A percentile compares a stretch with the other conserved stretches of the same genome.
These are phyloP conservation scores for Rhizopus arrhizus DNA, from an alignment of 371 early-diverging fungal species.

Conservation along the genomic window DNA sequence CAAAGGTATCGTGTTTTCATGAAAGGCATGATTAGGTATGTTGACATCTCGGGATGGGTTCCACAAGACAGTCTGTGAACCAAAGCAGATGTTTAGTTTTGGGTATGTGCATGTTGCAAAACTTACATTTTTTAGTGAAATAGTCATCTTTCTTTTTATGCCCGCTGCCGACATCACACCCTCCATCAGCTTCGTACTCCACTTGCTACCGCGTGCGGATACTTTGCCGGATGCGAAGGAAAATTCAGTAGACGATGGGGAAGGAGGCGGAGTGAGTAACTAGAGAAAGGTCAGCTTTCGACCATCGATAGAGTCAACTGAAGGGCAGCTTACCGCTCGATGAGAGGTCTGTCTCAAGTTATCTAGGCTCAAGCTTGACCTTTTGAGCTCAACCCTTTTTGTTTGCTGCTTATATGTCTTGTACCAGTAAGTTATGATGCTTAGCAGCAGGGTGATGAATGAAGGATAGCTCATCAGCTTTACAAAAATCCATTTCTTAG, in stretches of 20 bases:
- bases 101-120: neutral
- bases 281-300: too few relatives aligned
- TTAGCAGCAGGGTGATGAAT: neutral
- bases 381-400: neutral
- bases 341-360: too few relatives aligned
- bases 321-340: too few relatives aligned
- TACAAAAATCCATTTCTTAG: neutral
- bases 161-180: constrained; percentile 27
- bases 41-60: constrained; percentile 52
- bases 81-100: neutral
- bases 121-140: constrained; percentile 51
- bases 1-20: constrained; percentile 35
- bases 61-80: constrained; percentile 47
- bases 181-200: constrained; percentile 39
- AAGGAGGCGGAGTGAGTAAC: constrained; percentile 17
- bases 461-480: neutral
- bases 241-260: constrained; percentile 5
- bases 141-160: constrained; percentile 33
- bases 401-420: neutral
- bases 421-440: neutral
- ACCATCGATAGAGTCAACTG: neutral
- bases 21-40: constrained; percentile 50
- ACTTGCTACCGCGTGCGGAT: constrained; percentile 11
- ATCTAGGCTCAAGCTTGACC: neutral
- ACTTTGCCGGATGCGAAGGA: constrained; percentile 6